A percentile compares a stretch with the other conserved stretches of the same genome.
Conservation (phyloP, 2,329 filamentous ascomycete genomes). For the Gaeumannomyces sp. region DNA sequence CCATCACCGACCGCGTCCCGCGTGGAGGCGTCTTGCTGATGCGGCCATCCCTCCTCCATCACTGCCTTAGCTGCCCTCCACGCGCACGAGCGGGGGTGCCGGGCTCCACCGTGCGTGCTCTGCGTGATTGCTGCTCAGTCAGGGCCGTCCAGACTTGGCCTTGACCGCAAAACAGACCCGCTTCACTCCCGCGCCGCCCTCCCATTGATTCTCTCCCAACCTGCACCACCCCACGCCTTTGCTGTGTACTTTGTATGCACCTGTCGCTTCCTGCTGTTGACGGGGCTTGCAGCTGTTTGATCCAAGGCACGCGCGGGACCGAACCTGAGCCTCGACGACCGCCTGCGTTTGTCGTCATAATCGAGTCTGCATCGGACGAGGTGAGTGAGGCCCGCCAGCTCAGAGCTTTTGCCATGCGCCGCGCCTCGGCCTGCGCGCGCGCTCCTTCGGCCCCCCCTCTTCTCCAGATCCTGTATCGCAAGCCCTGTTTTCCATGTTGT, state of each 20-base stretch:
- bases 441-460: neutral
- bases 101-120: neutral
- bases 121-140: neutral
- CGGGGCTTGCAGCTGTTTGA: constrained; percentile 5
- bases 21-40: neutral
- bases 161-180: neutral
- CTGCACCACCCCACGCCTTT: constrained; percentile 33
- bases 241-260: constrained; percentile 19
- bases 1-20: neutral
- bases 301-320: constrained; percentile 12
- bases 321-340: neutral
- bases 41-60: neutral
- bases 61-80: neutral
- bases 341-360: neutral
- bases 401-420: constrained; percentile 1
- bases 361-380: neutral
- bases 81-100: neutral
- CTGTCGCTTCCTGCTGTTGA: neutral
- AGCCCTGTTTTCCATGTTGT: constrained; percentile 1
- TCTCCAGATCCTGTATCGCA: neutral
- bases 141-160: neutral
- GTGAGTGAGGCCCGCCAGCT: constrained; percentile 1
- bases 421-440: neutral
- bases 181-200: neutral
- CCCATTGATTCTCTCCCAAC: constrained; percentile 19